A percentile compares a stretch with the other conserved stretches of the same genome.
These are phyloP conservation scores for Xylaria cubensis DNA, from an alignment of 495 filamentous ascomycete genomes.

Conservation along the genomic window DNA sequence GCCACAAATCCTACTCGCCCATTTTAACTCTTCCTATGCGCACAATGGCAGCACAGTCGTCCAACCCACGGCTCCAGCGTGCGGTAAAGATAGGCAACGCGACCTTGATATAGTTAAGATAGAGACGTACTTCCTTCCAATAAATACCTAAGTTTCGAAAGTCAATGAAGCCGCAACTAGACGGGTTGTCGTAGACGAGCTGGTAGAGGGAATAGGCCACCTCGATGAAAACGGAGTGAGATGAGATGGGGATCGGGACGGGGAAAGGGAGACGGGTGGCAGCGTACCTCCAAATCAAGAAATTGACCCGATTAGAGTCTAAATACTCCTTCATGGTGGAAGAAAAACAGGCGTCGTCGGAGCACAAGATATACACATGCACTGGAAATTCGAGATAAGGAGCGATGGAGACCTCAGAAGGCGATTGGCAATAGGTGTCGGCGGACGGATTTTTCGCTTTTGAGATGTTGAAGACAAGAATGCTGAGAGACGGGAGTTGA, in stretches of 20 bases:
- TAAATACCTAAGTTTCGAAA: conserved; percentile 69
- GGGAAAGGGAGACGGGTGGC: conserved; percentile 28
- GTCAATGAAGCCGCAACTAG: conserved; percentile 43
- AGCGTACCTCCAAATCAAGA: conserved; percentile 96
- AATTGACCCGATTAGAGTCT: conserved; percentile 95
- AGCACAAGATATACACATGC: conserved; percentile 9
- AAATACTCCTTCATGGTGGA: conserved; percentile 67
- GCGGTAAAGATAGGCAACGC: conserved; percentile 21
- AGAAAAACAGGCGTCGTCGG: conserved; percentile 23
- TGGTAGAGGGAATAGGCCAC: conserved; percentile 13
- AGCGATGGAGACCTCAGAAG: conserved; percentile 14
- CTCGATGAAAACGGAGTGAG: conserved; percentile 40
- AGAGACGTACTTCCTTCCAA: conserved; percentile 81
- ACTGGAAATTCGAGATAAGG: conserved; percentile 17
- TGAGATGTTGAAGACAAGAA: conserved; percentile 34
- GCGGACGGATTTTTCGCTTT: conserved; percentile 16
- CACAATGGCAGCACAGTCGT: conserved; percentile 26
- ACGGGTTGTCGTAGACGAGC: conserved; percentile 26
- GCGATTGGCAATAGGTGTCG: conserved; percentile 8
- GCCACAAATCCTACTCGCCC: conserved; percentile 27
- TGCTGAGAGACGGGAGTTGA: conserved; percentile 39
- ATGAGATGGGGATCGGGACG: conserved; percentile 40
- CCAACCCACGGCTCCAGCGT: conserved; percentile 19
- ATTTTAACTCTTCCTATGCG: background rate
- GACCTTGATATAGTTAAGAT: conserved; percentile 26